These are phyloP conservation scores for Coemansia nantahalensis DNA, from an alignment of 192 early-diverging fungal species.

Conservation along the genomic window DNA sequence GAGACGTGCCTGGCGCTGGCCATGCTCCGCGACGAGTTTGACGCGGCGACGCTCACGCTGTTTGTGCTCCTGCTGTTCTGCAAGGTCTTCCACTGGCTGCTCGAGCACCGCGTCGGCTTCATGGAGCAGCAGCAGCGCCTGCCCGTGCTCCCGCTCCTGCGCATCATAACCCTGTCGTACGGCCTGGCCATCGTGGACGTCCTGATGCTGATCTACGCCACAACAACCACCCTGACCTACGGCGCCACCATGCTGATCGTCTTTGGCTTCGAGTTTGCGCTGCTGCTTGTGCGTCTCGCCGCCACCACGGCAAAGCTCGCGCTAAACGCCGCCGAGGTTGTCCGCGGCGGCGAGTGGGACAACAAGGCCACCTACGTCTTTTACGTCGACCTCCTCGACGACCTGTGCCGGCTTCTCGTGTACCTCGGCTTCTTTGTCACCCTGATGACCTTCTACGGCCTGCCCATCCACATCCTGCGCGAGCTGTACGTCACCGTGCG, in stretches of 20 bases:
- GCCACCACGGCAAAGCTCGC: conserved; percentile 81
- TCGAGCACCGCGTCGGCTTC: conserved; percentile 88
- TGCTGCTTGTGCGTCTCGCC: conserved; percentile 75
- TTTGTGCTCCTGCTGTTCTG: conserved; percentile 88
- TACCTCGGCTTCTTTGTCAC: conserved; percentile 88
- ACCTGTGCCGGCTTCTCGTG: conserved; percentile 85
- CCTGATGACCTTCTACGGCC: conserved; percentile 77
- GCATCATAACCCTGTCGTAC: conserved; percentile 19
- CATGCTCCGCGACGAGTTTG: conserved; percentile 93
- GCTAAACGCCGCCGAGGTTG: conserved; percentile 81
- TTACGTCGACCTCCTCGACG: conserved; percentile 84
- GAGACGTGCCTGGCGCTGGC: conserved; percentile 97
- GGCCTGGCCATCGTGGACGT: conserved; percentile 70
- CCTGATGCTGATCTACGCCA: conserved; percentile 71
- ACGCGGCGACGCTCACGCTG: conserved; percentile 76
- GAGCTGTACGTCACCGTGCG: conserved; percentile 94
- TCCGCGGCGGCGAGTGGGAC: conserved; percentile 78
- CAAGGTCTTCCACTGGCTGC: conserved; percentile 97
- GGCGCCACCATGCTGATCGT: conserved; percentile 94
- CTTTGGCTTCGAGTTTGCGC: conserved; percentile 98
- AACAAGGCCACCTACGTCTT: conserved; percentile 90
- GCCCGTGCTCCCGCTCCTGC: conserved; percentile 33
- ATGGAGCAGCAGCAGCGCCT: conserved; percentile 54
- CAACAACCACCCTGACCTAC: conserved; percentile 57
- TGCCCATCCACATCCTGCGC: conserved; percentile 94